Evolutionary conservation across 2,329 filamentous ascomycete species (phyloP), one percentile per base, ranked within the genome.

Genomic region (Fusarium sulawesiense): DNA sequence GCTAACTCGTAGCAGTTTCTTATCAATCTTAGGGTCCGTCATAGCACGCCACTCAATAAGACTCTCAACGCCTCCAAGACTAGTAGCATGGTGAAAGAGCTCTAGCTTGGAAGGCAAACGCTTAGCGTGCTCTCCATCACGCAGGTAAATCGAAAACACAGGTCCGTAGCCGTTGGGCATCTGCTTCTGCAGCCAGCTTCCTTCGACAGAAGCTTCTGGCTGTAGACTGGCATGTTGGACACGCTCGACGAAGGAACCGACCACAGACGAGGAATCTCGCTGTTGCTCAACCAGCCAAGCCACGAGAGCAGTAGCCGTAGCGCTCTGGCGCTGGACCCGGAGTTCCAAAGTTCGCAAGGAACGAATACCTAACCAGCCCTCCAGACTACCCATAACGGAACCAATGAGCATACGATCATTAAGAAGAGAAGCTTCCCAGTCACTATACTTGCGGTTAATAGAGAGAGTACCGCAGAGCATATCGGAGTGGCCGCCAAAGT

Each of bases 31-130:
- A 5, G 80, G 75, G 83, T 99, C 96, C 63, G 90, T 91, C 93
- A 99, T 96, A 49, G 92, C 88, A 63, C 96, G 86, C 96, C 96
- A 99, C 86, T 99, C 96, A 73, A 99, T 94, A 83, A 98, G 81
- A 76, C 93, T 96, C 86, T 98, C 96, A 12, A 98, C 93, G 7
- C 96, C 95, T 4, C 96, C 96, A 29, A 98, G 81, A 79, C 93
- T 97, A 4, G 96, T 99, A 8, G 96, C 96, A 80, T 99, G 96
- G 74, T 97, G 93, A 83, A 98, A 98, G 46, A 97, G 86, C 4
- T 84, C 78, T 78, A 98, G 81, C 79, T 92, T 92, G 76, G 91
- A 92, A 6, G 96, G 96, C 68, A 99, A 80, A 30, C 83, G 80
- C 70, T 85, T 87, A 6, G 96, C 94, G 54, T 87, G 77, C 2